A percentile compares a stretch with the other conserved stretches of the same genome.
Conservation (phyloP, 805 yeast genomes). For the Saccharomycopsis lassenensis region DNA sequence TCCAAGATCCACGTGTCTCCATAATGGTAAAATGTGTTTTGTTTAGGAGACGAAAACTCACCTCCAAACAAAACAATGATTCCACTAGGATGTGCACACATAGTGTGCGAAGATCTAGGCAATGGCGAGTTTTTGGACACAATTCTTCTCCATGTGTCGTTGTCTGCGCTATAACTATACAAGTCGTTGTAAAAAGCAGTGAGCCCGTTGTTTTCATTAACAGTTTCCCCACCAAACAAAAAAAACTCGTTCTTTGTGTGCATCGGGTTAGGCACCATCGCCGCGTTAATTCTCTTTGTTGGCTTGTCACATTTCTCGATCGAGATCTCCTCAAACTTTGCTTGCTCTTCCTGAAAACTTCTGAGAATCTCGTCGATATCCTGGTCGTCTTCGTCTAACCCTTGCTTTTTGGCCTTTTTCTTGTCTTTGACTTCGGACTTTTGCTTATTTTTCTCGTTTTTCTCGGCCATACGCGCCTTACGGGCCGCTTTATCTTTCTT, state of each 20-base stretch:
- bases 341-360: slow-evolving; percentile 72
- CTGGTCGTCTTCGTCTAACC: slow-evolving; percentile 68
- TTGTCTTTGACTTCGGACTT: slow-evolving; percentile 70
- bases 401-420: slow-evolving; percentile 62
- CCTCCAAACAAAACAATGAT: slow-evolving; percentile 85
- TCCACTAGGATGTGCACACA: slow-evolving; percentile 90
- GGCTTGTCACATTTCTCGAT: slow-evolving; percentile 53
- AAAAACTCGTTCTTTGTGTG: slow-evolving; percentile 70
- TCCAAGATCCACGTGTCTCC: slow-evolving; percentile 95
- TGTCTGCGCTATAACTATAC: slow-evolving; percentile 59
- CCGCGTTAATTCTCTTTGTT: slow-evolving; percentile 56
- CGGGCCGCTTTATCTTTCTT: slow-evolving; percentile 86
- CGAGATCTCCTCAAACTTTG: slow-evolving; percentile 58
- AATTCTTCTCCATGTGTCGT: slow-evolving; percentile 69
- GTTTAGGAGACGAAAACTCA: slow-evolving; percentile 94
- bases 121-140: slow-evolving; percentile 81
- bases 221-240: slow-evolving; percentile 84
- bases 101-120: slow-evolving; percentile 88
- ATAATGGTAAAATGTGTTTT: slow-evolving; percentile 88
- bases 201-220: slow-evolving; percentile 31
- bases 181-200: slow-evolving; percentile 77
- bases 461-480: slow-evolving; percentile 78
- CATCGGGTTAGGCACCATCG: slow-evolving; percentile 64
- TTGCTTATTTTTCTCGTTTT: slow-evolving; percentile 60
- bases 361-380: slow-evolving; percentile 79